A percentile compares a stretch with the other conserved stretches of the same genome.
These are phyloP conservation scores for Shiraia bambusicola DNA, from an alignment of 2,329 filamentous ascomycete genomes.

Conservation along the genomic window DNA sequence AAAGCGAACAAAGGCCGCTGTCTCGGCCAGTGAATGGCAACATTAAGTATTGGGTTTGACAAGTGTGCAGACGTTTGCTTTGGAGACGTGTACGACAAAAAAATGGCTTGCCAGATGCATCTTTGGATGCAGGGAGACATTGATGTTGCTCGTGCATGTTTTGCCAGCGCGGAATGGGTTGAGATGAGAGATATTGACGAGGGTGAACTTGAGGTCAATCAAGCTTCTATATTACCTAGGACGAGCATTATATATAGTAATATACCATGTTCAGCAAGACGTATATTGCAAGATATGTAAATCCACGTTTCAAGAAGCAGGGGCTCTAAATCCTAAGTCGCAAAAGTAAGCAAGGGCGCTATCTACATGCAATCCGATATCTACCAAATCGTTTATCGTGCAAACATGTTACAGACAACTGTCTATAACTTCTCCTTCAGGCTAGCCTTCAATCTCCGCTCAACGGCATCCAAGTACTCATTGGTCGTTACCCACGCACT, in stretches of 20 bases:
- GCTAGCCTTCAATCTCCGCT: constrained; percentile 79
- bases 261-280: background rate
- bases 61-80: constrained; percentile 9
- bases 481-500: constrained; percentile 87
- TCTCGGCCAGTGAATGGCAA: background rate
- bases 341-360: constrained; percentile 11
- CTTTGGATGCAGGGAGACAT: constrained; percentile 26
- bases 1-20: background rate
- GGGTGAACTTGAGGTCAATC: background rate
- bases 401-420: background rate
- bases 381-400: constrained; percentile 6
- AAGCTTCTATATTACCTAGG: too few species aligned
- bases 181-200: background rate
- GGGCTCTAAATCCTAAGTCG: background rate
- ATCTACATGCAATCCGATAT: constrained; percentile 21
- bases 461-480: constrained; percentile 87
- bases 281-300: background rate
- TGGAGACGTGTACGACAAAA: constrained; percentile 29
- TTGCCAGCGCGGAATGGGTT: background rate
- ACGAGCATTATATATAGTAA: too few species aligned
- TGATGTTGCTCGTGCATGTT: constrained; percentile 15
- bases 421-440: constrained; percentile 74
- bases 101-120: constrained; percentile 17
- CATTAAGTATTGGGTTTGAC: background rate
- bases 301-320: background rate